A percentile compares a stretch with the other conserved stretches of the same genome.
These are phyloP conservation scores for Kwoniella botswanensis DNA, from an alignment of 768 basidiomycete genomes.

Conservation along the genomic window DNA sequence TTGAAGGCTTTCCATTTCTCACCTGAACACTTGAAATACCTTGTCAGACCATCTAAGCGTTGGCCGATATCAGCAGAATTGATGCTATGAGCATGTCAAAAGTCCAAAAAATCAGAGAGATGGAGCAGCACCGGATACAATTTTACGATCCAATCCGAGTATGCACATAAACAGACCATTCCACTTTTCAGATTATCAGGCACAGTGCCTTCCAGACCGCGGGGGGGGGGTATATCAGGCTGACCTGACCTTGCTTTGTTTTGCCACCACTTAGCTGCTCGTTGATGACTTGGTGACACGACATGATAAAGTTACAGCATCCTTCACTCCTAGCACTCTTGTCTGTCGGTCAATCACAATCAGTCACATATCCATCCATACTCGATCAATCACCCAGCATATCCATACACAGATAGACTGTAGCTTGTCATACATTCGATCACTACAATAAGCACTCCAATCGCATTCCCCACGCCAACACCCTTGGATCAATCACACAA, in stretches of 20 bases:
- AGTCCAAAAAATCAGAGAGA: not conserved
- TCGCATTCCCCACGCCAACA: too few species aligned
- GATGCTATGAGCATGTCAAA: not conserved
- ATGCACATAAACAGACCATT: not conserved
- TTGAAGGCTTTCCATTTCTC: not conserved
- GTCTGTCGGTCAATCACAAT: too few species aligned
- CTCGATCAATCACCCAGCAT: not conserved
- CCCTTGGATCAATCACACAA: not conserved
- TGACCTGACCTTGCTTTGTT: not conserved
- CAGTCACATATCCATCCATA: too few species aligned
- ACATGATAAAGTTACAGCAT: not conserved
- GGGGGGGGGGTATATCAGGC: too few species aligned
- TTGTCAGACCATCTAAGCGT: not conserved
- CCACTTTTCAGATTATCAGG: not conserved
- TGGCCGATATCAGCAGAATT: not conserved
- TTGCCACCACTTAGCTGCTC: not conserved
- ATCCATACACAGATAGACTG: not conserved
- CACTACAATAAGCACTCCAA: not conserved
- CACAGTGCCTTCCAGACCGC: too few species aligned
- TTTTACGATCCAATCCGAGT: conserved; percentile 15
- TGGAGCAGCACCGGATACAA: not conserved
- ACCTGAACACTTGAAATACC: not conserved
- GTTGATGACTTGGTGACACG: not conserved
- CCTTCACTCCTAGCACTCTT: too few species aligned
- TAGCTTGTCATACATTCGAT: not conserved